These are phyloP conservation scores for Scheffersomyces amazonensis DNA, from an alignment of 805 yeast genomes.

Conservation along the genomic window DNA sequence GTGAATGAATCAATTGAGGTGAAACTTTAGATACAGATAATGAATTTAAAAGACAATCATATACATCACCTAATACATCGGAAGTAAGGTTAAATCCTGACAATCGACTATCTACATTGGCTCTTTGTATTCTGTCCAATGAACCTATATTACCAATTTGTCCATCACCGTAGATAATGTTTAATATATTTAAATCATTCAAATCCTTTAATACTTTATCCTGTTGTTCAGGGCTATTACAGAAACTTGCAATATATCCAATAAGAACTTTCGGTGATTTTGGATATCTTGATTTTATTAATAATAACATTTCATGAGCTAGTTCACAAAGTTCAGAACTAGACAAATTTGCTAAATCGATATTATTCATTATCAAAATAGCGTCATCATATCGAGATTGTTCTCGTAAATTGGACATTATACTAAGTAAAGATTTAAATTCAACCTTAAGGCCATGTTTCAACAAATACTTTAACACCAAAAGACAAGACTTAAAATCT, in stretches of 20 bases:
- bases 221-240: conserved; percentile 7
- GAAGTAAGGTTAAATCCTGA: conserved; percentile 18
- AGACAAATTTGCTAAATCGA: conserved; percentile 19
- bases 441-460: conserved; percentile 21
- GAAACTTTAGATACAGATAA: conserved; percentile 9
- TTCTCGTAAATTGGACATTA: conserved; percentile 27
- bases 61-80: conserved; percentile 19
- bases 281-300: conserved; percentile 27
- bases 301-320: conserved; percentile 27
- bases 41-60: conserved; percentile 18
- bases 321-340: conserved; percentile 15
- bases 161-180: conserved; percentile 20
- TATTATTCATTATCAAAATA: conserved; percentile 27
- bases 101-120: conserved; percentile 27
- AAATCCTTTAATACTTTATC: conserved; percentile 16
- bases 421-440: conserved; percentile 19
- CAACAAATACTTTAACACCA: conserved; percentile 30
- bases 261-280: conserved; percentile 30
- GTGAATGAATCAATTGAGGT: conserved; percentile 13
- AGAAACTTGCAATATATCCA: conserved; percentile 34
- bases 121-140: conserved; percentile 19
- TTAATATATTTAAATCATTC: conserved; percentile 24
- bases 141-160: conserved; percentile 10
- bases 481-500: conserved; percentile 29
- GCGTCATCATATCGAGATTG: conserved; percentile 33